Percentiles rank a stretch among this genome's conserved stretches.
These are phyloP conservation scores for Phytophthora pinifolia DNA, from an alignment of 352 stramenopile genomes.

Conservation along the genomic window DNA sequence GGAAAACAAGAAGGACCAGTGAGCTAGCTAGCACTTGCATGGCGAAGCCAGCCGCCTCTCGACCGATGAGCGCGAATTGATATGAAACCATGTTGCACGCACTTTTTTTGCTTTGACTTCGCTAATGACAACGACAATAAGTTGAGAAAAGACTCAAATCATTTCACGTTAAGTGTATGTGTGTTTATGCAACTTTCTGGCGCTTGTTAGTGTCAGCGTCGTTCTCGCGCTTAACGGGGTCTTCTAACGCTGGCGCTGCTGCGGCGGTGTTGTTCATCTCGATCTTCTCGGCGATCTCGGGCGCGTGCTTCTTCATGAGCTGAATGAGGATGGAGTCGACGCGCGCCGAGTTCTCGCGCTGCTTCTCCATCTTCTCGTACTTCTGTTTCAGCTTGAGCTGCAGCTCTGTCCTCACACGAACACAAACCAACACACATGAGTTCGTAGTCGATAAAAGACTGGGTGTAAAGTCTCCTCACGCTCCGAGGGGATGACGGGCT, in stretches of 20 bases:
- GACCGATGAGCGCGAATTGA: conserved; percentile 6
- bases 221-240: conserved; percentile 32
- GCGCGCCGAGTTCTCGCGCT: conserved; percentile 79
- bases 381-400: conserved; percentile 88
- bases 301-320: conserved; percentile 87
- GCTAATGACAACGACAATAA: conserved; percentile 20
- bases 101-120: conserved; percentile 15
- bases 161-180: conserved; percentile 13
- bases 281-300: conserved; percentile 79
- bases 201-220: conserved; percentile 39
- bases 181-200: conserved; percentile 55
- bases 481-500: conserved; percentile 81
- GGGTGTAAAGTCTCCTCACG: conserved; percentile 43
- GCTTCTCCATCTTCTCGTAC: conserved; percentile 86
- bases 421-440: background rate
- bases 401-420: conserved; percentile 46
- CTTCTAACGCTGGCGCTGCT: conserved; percentile 7
- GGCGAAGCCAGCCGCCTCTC: background rate
- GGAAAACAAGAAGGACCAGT: conserved; percentile 49
- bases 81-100: conserved; percentile 7
- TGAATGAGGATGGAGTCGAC: conserved; percentile 84
- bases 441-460: background rate
- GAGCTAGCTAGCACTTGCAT: conserved; percentile 7
- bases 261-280: conserved; percentile 43
- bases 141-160: conserved; percentile 9